These are phyloP conservation scores for Pyrus hybrid DNA, from an alignment of 331 rosid species.

Conservation along the genomic window DNA sequence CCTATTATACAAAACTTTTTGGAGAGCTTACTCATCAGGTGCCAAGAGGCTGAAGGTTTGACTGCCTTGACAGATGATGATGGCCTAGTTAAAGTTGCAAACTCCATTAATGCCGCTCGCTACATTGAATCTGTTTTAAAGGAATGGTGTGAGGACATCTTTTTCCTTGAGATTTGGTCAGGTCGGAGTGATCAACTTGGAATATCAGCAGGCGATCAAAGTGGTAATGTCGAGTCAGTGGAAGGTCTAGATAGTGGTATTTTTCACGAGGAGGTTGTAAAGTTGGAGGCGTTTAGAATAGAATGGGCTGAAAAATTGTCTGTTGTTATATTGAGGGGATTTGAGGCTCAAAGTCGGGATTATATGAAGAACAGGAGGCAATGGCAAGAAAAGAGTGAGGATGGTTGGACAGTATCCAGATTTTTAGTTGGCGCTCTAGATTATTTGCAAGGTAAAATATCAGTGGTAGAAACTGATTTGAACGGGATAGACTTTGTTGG, in stretches of 20 bases:
- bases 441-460: conserved; percentile 59
- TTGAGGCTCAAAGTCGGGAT: conserved; percentile 65
- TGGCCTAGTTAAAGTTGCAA: conserved; percentile 71
- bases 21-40: conserved; percentile 55
- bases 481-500: conserved; percentile 61
- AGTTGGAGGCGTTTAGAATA: conserved; percentile 55
- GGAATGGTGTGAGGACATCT: conserved; percentile 84
- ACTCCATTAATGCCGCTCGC: conserved; percentile 73
- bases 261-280: conserved; percentile 51
- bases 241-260: conserved; percentile 39
- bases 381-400: conserved; percentile 78
- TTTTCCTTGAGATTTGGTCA: conserved; percentile 71
- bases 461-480: conserved; percentile 50
- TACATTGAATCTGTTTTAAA: conserved; percentile 61
- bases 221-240: conserved; percentile 6
- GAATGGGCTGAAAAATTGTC: conserved; percentile 81
- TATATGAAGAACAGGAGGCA: conserved; percentile 77
- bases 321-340: conserved; percentile 73
- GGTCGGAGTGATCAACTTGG: conserved; percentile 25
- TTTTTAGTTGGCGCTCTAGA: conserved; percentile 61
- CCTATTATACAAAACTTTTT: conserved; percentile 51
- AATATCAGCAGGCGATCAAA: conserved; percentile 13
- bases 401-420: conserved; percentile 74
- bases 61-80: conserved; percentile 81
- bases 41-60: conserved; percentile 98